phyloP scores from a whole-genome alignment of 2,329 filamentous ascomycete species.

The Macrophomina phaseolina region DNA sequence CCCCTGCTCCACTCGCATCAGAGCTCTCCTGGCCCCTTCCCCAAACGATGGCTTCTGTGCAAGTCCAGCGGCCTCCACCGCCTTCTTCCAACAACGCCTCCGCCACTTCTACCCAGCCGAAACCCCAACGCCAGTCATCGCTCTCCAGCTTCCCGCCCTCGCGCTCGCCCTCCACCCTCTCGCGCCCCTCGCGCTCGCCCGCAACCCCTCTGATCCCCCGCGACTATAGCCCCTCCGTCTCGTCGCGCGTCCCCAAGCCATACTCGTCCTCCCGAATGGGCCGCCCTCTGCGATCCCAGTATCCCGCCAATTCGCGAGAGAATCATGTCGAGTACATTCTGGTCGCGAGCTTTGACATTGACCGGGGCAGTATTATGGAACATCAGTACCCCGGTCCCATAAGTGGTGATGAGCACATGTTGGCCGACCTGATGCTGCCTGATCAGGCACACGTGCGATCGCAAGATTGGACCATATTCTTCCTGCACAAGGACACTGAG shows the following conservation, averaged over 20 bases:
- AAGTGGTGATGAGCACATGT: conserved; percentile 95
- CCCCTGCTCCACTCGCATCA: conserved; percentile 23
- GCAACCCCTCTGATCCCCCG: conserved; percentile 43
- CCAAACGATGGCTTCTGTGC: conserved; percentile 37
- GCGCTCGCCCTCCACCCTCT: conserved; percentile 45
- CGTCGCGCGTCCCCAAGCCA: conserved; percentile 31
- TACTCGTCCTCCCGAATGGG: conserved; percentile 34
- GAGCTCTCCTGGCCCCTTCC: conserved; percentile 26
- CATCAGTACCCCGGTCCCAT: conserved; percentile 96
- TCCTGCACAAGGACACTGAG: conserved; percentile 92
- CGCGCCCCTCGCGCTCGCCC: conserved; percentile 43
- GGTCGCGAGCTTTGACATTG: conserved; percentile 96
- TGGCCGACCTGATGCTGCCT: conserved; percentile 97
- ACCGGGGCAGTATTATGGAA: conserved; percentile 95
- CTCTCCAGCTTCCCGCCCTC: conserved; percentile 50
- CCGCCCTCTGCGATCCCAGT: conserved; percentile 53
- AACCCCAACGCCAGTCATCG: conserved; percentile 46
- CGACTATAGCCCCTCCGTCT: conserved; percentile 35
- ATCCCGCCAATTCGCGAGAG: conserved; percentile 58
- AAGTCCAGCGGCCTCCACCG: conserved; percentile 36
- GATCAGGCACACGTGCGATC: conserved; percentile 94
- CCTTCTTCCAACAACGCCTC: conserved; percentile 12
- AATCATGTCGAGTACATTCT: conserved; percentile 99
- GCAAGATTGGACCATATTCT: conserved; percentile 99
- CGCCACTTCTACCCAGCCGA: conserved; percentile 1